Evolutionary conservation across 208 protist genomes (phyloP), one percentile per base, ranked within the genome.

Genomic region (Trypanosomatidae sp.): DNA sequence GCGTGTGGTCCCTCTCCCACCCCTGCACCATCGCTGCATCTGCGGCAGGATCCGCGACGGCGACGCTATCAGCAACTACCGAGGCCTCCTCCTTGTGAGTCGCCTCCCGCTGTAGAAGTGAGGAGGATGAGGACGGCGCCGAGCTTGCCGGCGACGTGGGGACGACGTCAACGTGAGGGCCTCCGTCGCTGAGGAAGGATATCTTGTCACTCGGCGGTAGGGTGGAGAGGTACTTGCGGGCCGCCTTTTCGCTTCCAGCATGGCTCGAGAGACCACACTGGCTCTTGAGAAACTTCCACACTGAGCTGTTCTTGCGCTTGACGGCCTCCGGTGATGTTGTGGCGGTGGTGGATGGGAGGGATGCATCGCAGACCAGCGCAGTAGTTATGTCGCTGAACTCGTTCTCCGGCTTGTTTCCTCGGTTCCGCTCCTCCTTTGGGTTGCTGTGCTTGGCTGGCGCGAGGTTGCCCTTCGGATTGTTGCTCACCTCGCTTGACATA

Each of bases 361-460:
- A n/a, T 58, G 46, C 50, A n/a, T 46, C 58, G 46, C 33, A 25
- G 59, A 17, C 44, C 58, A 17, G 33, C 41, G 15, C 74, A 33
- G 47, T 41, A 30, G 64, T 56, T 41, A 79, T 69, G 36, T 73
- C 68, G 52, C 68, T 79, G 67, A 79, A 73, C 28, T 69, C 52
- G 56, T 28, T 30, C 41, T 36, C 33, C 12, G 65, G 17, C 52
- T 77, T 52, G 17, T 46, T 49, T 39, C 47, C 59, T 17, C 22
- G 67, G 30, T 1, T 55, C 33, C 19, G 33, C 36, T 28, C 52
- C 53, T 59, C 13, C 52, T 50, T 47, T 25, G 10, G n/a, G 67
- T 7, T 47, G 30, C 52, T 62, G 12, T 52, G 49, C 65, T 62
- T 56, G 5, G 2, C 15, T 8, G 36, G 15, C 64, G 43, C 55